These are phyloP conservation scores for Xylaria arbuscula DNA, from an alignment of 2,329 filamentous ascomycete genomes.

Conservation along the genomic window DNA sequence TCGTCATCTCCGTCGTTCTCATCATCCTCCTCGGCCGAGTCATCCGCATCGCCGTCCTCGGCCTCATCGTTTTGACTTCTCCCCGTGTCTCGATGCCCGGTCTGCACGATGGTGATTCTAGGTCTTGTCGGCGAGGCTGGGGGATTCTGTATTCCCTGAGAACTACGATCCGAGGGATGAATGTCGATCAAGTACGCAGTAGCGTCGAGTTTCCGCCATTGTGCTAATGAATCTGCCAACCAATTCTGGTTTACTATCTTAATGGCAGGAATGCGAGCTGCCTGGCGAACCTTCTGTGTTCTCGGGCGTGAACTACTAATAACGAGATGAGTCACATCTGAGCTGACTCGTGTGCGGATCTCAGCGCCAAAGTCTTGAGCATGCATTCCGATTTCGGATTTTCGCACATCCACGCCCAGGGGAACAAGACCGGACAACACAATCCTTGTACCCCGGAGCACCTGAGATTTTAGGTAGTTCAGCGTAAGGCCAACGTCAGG, in stretches of 20 bases:
- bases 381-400: conserved; percentile 88
- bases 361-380: conserved; percentile 85
- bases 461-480: conserved; percentile 79
- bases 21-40: conserved; percentile 52
- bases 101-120: conserved; percentile 55
- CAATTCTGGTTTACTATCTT: conserved; percentile 94
- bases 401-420: conserved; percentile 79
- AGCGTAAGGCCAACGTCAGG: conserved; percentile 91
- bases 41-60: conserved; percentile 57
- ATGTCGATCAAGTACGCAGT: conserved; percentile 80
- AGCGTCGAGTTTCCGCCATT: conserved; percentile 86
- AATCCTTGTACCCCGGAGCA: conserved; percentile 79
- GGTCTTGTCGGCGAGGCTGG: conserved; percentile 57
- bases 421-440: conserved; percentile 94
- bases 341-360: conserved; percentile 66
- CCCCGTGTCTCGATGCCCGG: conserved; percentile 40
- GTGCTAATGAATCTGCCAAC: conserved; percentile 85
- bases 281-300: conserved; percentile 91
- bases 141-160: conserved; percentile 46
- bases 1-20: conserved; percentile 51
- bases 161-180: conserved; percentile 71
- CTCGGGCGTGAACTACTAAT: conserved; percentile 77
- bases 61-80: conserved; percentile 53
- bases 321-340: conserved; percentile 78
- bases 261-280: conserved; percentile 80